A percentile compares a stretch with the other conserved stretches of the same genome.
Conservation (phyloP, 305 asterid genomes). For the Lippia alba region DNA sequence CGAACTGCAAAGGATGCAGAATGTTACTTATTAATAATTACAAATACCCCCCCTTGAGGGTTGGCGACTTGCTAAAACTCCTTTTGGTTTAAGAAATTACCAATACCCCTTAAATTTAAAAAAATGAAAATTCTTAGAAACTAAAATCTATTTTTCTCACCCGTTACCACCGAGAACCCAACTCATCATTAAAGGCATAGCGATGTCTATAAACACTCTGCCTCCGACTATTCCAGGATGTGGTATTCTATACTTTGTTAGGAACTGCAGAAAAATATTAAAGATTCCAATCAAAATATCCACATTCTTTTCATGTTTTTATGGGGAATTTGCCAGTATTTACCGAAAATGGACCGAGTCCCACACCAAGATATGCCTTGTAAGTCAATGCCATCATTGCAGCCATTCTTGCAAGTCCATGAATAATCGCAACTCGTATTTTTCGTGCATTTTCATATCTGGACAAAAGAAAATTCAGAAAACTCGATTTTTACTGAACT, state of each 20-base stretch:
- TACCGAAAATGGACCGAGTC: conserved; percentile 69
- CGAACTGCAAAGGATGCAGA: conserved; percentile 39
- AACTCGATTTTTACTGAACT: not conserved
- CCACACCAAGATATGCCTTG: conserved; percentile 68
- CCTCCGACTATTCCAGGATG: conserved; percentile 83
- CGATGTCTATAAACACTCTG: conserved; percentile 57
- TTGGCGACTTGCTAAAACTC: too few relatives aligned
- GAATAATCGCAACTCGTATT: conserved; percentile 63
- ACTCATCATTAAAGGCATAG: conserved; percentile 68
- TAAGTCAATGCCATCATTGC: conserved; percentile 74
- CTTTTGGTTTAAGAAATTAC: too few relatives aligned
- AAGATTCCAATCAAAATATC: not conserved
- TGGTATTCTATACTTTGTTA: conserved; percentile 61
- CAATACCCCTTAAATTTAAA: too few relatives aligned
- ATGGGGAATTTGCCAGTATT: not conserved
- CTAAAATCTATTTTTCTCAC: conserved; percentile 36
- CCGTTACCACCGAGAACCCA: conserved; percentile 81
- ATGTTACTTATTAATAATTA: too few relatives aligned
- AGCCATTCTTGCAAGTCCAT: conserved; percentile 77
- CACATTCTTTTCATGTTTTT: conserved; percentile 9
- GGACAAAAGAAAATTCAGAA: conserved; percentile 8
- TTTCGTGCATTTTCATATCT: conserved; percentile 65
- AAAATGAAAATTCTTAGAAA: not conserved
- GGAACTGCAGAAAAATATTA: conserved; percentile 49
- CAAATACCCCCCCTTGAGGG: too few relatives aligned